Conservation (phyloP, 1,284 basidiomycete genomes). For the Microbotryomycetes sp. region DNA sequence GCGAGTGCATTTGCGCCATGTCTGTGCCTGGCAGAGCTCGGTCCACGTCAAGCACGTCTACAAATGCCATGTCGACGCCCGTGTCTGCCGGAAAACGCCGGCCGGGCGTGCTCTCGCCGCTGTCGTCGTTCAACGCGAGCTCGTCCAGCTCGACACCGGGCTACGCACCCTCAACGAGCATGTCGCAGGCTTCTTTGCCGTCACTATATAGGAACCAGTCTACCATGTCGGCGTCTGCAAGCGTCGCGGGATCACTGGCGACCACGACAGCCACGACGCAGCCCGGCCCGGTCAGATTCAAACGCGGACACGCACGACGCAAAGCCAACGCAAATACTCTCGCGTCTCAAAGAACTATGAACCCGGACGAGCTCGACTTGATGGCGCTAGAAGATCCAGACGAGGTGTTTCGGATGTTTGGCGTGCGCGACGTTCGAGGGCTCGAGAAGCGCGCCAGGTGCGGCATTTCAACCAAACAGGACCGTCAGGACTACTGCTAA, state of each 20-base stretch:
- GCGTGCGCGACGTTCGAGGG: slow-evolving; percentile 32
- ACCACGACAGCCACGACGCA: slow-evolving; percentile 5
- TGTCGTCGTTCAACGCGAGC: neutral
- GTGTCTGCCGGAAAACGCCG: neutral
- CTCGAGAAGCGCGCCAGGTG: slow-evolving; percentile 31
- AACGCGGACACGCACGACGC: slow-evolving; percentile 14
- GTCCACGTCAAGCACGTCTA: neutral
- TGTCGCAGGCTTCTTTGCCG: neutral
- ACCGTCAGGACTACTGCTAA: neutral
- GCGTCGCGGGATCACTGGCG: slow-evolving; percentile 10
- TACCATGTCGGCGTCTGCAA: slow-evolving; percentile 2
- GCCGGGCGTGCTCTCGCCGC: neutral
- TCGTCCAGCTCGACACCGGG: slow-evolving; percentile 3
- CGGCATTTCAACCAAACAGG: too few species aligned
- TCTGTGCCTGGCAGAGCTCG: neutral
- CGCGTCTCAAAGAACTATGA: neutral
- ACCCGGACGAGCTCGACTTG: slow-evolving; percentile 32
- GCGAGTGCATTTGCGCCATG: too few species aligned
- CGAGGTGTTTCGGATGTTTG: slow-evolving; percentile 32
- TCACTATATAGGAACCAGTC: neutral
- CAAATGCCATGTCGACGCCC: neutral
- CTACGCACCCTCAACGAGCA: neutral
- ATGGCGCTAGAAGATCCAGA: slow-evolving; percentile 33
- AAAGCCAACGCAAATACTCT: neutral
- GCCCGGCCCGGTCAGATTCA: slow-evolving; percentile 11